Evolutionary conservation across 805 yeast species (phyloP), one percentile per base, ranked within the genome.

Genomic region (Nakazawaea peltata): DNA sequence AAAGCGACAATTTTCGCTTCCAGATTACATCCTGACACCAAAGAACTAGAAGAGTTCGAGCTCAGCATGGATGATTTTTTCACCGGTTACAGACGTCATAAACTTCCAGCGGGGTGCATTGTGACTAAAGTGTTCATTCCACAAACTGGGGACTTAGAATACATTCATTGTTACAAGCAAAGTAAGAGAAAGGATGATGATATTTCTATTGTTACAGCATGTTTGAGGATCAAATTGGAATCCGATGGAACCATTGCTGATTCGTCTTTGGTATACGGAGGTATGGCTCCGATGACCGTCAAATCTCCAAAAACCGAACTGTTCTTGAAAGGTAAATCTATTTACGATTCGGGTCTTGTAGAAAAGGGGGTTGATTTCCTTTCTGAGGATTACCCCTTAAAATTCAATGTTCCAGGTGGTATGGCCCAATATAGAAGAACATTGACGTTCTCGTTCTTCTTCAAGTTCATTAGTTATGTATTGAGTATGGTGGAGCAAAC

Each of bases 131-230:
- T 67, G 19, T 56, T 57, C 35, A 56, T 67, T 19, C 71, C 71
- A 2, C 66, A 60, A 37, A 56, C 67, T 2, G 39, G 37, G 19
- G 44, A 41, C 10, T 50, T 56, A 28, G 69, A 65, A 33, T 55
- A 52, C 34, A 59, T 66, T 15, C 57, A 55, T 22, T 50, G 66
- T 5, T 67, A 48, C 49, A 67, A 67, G 44, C 73, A 67, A 45
- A 61, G 68, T 19, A 67, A 67, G 52, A 52, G 73, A 36, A 66
- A 66, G 42, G 72, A 67, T 45, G 73, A 67, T 39, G 73, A 67
- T 48, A 67, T 67, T 32, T 66, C 73, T 11, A 66, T 67, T 39
- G 73, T 67, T 9, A 64, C 72, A 13, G 56, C 65, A 0, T 63
- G 67, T 37, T 40, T 65, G 39, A 44, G 65, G 30, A 44, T 54